Evolutionary conservation across 805 yeast species (phyloP).

Genomic region (Yamadazyma insecticola): DNA sequence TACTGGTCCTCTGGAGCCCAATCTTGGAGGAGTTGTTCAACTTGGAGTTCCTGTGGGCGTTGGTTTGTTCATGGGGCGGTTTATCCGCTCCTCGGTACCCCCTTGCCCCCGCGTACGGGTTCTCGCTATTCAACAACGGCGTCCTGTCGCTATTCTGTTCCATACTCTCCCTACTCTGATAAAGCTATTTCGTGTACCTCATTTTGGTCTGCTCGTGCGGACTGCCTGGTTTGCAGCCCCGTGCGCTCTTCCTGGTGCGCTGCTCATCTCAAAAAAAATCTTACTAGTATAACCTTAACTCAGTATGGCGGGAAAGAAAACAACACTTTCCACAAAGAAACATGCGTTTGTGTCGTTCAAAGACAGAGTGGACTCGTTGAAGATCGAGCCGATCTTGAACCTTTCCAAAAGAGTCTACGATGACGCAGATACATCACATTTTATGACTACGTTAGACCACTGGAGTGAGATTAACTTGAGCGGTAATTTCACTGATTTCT

Average conservation of each 20-base stretch:
- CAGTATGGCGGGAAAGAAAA: no score
- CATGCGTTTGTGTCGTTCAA: constrained; percentile 72
- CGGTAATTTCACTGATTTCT: constrained; percentile 61
- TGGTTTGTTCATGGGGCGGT: neutral
- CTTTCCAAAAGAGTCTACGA: constrained; percentile 59
- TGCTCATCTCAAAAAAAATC: no score
- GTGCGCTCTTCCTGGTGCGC: no score
- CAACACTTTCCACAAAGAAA: constrained; percentile 51
- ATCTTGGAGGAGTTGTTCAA: constrained; percentile 30
- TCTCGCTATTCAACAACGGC: no score
- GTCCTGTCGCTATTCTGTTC: no score
- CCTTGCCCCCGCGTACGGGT: no score
- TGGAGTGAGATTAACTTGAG: constrained; percentile 88
- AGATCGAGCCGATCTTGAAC: constrained; percentile 67
- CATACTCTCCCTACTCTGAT: no score
- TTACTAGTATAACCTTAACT: no score
- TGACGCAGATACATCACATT: constrained; percentile 69
- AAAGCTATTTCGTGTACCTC: no score
- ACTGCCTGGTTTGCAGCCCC: no score
- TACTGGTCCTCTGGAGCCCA: constrained; percentile 70
- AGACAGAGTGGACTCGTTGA: constrained; percentile 77
- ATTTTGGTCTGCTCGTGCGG: no score
- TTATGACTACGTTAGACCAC: constrained; percentile 70
- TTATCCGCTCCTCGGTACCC: no score
- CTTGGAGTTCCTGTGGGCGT: constrained; percentile 2